A percentile compares a stretch with the other conserved stretches of the same genome.
phyloP scores from a whole-genome alignment of 192 early-diverging fungal species.

The Neocallimastix lanati region DNA sequence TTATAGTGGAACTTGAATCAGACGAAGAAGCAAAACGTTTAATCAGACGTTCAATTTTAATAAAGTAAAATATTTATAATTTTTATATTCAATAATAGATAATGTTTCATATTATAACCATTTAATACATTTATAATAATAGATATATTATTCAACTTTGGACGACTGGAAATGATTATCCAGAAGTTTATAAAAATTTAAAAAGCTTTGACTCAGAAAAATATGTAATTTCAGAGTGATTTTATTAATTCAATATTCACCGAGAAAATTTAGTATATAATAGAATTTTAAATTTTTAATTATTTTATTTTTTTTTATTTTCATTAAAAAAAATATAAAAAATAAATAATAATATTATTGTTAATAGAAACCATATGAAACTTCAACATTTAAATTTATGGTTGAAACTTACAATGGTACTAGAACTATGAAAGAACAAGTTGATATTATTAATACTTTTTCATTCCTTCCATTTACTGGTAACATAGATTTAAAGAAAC shows the following conservation, averaged over 20 bases:
- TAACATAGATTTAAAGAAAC: slow-evolving; percentile 60
- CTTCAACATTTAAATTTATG: slow-evolving; percentile 50
- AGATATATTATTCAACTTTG: slow-evolving; percentile 62
- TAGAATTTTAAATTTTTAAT: too few species aligned
- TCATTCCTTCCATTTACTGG: slow-evolving; percentile 71
- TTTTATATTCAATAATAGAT: too few species aligned
- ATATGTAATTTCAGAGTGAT: background rate
- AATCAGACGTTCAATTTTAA: slow-evolving; percentile 64
- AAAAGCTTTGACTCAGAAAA: background rate
- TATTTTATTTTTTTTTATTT: background rate
- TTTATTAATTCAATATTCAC: too few species aligned
- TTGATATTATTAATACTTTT: slow-evolving; percentile 64
- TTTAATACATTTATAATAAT: background rate
- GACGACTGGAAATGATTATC: slow-evolving; percentile 24
- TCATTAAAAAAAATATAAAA: background rate
- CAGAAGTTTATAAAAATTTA: background rate
- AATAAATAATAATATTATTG: background rate
- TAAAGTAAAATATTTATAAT: slow-evolving; percentile 37
- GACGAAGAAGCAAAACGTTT: slow-evolving; percentile 53
- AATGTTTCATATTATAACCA: too few species aligned
- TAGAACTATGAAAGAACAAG: slow-evolving; percentile 49
- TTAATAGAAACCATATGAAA: slow-evolving; percentile 23
- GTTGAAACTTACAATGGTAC: slow-evolving; percentile 62
- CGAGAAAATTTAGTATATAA: too few species aligned
- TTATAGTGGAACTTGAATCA: slow-evolving; percentile 50